Evolutionary conservation across 108 stramenopile genomes (phyloP).

Genomic region (Mayamaea pseudoterrestris): DNA sequence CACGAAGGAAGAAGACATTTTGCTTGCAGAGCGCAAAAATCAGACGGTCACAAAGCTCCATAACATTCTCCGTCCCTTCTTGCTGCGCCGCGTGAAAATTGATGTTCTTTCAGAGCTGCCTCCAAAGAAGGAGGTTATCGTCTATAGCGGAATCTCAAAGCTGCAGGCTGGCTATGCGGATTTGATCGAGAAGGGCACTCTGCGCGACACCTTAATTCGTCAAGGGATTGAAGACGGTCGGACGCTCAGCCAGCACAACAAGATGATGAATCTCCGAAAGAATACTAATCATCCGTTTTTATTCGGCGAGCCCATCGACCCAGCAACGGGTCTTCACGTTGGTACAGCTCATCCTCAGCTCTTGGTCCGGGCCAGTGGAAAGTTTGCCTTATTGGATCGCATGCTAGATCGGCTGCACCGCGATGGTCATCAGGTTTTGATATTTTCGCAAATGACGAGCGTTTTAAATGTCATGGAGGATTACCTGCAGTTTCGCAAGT

Average conservation of each 20-base stretch:
- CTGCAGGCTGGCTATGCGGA: constrained; percentile 79
- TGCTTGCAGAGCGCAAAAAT: constrained; percentile 80
- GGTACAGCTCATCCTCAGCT: constrained; percentile 85
- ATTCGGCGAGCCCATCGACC: constrained; percentile 90
- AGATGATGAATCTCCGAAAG: constrained; percentile 93
- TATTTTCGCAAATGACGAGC: constrained; percentile 97
- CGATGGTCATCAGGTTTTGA: constrained; percentile 95
- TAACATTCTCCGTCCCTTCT: constrained; percentile 93
- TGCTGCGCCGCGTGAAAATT: constrained; percentile 87
- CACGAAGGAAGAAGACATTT: constrained; percentile 82
- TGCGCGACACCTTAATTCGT: constrained; percentile 54
- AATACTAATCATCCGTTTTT: constrained; percentile 95
- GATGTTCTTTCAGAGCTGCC: constrained; percentile 89
- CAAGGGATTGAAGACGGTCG: constrained; percentile 67
- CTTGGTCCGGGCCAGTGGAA: constrained; percentile 86
- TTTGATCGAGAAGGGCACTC: constrained; percentile 67
- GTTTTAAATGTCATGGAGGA: constrained; percentile 95
- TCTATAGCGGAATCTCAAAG: constrained; percentile 89
- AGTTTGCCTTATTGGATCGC: constrained; percentile 94
- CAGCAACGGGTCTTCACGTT: constrained; percentile 55
- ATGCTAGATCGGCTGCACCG: constrained; percentile 82
- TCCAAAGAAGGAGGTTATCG: constrained; percentile 92
- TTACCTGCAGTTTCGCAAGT: constrained; percentile 65
- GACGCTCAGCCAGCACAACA: constrained; percentile 81
- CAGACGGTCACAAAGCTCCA: constrained; percentile 92